Evolutionary conservation across 306 rosid genomes (phyloP).

Genomic region (Trifolium fragiferum): DNA sequence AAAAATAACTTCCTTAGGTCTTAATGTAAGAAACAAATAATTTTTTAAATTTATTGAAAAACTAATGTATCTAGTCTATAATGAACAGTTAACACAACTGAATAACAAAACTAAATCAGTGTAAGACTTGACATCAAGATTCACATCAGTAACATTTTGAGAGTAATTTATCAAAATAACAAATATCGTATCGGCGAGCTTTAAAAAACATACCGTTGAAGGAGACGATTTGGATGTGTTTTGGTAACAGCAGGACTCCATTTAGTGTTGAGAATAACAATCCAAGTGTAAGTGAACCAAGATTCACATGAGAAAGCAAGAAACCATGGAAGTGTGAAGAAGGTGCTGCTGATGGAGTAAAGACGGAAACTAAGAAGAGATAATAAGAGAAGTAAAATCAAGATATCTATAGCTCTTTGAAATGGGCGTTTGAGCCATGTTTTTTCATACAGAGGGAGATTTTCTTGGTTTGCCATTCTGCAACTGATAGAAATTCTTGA

Average conservation of each 20-base stretch:
- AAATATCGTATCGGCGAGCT: background rate
- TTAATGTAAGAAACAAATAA: too few relatives aligned
- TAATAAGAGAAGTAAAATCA: conserved; percentile 50
- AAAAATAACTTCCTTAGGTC: too few relatives aligned
- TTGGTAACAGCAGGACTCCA: conserved; percentile 57
- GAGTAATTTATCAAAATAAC: background rate
- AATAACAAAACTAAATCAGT: background rate
- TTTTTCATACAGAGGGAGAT: conserved; percentile 52
- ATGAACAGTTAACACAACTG: background rate
- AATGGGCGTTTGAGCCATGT: background rate
- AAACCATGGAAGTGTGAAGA: conserved; percentile 51
- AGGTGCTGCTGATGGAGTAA: conserved; percentile 1
- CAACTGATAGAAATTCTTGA: background rate
- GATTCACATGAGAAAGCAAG: conserved; percentile 67
- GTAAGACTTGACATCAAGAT: background rate
- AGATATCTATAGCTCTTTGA: conserved; percentile 41
- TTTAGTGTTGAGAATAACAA: conserved; percentile 45
- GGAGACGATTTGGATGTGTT: conserved; percentile 57
- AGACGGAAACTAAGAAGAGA: conserved; percentile 53
- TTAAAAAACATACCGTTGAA: conserved; percentile 36
- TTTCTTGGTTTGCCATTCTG: conserved; percentile 26
- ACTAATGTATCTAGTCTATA: too few relatives aligned
- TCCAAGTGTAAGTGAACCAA: conserved; percentile 60
- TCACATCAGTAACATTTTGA: background rate
- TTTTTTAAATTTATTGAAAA: too few relatives aligned